Conservation (phyloP, 345 rosid species). For the Conringia planisiliqua region DNA sequence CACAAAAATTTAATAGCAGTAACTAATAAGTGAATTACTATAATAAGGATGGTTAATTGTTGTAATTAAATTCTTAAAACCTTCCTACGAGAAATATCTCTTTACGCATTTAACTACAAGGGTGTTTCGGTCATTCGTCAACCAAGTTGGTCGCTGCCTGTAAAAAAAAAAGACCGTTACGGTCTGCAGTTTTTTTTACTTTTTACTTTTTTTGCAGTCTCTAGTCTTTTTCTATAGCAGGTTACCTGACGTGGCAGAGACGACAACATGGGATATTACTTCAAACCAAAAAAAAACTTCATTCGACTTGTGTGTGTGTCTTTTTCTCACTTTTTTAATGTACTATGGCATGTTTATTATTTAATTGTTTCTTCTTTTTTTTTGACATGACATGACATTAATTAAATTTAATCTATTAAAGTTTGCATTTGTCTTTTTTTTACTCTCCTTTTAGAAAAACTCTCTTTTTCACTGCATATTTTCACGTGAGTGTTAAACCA, state of each 20-base stretch:
- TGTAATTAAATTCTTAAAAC: background rate
- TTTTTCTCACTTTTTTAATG: background rate
- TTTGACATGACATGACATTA: background rate
- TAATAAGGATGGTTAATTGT: background rate
- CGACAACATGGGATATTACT: conserved; percentile 26
- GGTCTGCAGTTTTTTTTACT: conserved; percentile 1
- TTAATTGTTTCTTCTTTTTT: background rate
- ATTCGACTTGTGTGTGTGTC: conserved; percentile 7
- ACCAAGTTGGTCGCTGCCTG: background rate
- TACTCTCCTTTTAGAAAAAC: background rate
- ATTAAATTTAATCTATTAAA: conserved; percentile 4
- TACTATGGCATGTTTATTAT: background rate
- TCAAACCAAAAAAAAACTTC: background rate
- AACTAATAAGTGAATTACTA: background rate
- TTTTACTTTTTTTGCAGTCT: background rate
- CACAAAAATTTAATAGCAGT: background rate
- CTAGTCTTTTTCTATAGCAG: conserved; percentile 20
- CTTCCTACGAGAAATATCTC: background rate
- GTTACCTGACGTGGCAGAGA: conserved; percentile 30
- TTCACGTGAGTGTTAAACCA: conserved; percentile 36
- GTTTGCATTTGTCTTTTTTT: background rate
- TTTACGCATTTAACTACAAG: background rate
- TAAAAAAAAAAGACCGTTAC: conserved; percentile 26
- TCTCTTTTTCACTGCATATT: conserved; percentile 30
- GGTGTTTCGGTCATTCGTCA: background rate